Evolutionary conservation across 208 protist species (phyloP).

Genomic region (Trypanosoma rangeli): DNA sequence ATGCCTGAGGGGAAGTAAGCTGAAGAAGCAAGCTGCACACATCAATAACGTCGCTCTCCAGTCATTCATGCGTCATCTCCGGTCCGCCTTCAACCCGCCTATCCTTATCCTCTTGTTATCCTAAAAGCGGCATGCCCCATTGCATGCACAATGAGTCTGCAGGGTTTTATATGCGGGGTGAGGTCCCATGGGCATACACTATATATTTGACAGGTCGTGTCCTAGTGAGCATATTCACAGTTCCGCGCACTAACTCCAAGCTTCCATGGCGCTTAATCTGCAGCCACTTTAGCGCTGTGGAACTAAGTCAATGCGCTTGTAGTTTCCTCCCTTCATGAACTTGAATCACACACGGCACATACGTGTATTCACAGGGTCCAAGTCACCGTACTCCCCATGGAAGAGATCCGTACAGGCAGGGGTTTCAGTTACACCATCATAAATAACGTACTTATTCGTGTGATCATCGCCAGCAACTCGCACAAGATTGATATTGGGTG

Average conservation of each 20-base stretch:
- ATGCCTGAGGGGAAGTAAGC: not conserved
- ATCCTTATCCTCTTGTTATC: constrained; percentile 3
- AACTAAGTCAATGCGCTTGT: constrained; percentile 68
- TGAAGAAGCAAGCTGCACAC: not conserved
- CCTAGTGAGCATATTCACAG: constrained; percentile 59
- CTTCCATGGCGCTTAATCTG: constrained; percentile 52
- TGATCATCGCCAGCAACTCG: constrained; percentile 65
- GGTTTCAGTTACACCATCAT: constrained; percentile 43
- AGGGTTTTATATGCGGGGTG: constrained; percentile 46
- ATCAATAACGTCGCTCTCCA: not conserved
- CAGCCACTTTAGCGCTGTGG: constrained; percentile 77
- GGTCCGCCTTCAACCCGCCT: not conserved
- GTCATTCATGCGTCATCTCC: not conserved
- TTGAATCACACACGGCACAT: constrained; percentile 91
- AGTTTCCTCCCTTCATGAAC: constrained; percentile 80
- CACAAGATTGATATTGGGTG: constrained; percentile 57
- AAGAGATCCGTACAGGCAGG: constrained; percentile 85
- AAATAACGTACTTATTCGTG: constrained; percentile 79
- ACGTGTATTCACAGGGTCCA: constrained; percentile 86
- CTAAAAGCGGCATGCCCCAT: constrained; percentile 60
- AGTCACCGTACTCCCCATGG: constrained; percentile 78
- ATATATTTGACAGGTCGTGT: constrained; percentile 45
- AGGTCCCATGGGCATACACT: constrained; percentile 70
- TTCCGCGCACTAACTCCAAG: constrained; percentile 37
- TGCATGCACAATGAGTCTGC: constrained; percentile 58